A percentile compares a stretch with the other conserved stretches of the same genome.
Conservation (phyloP, 2,329 filamentous ascomycete genomes). For the Epichloe festucae region DNA sequence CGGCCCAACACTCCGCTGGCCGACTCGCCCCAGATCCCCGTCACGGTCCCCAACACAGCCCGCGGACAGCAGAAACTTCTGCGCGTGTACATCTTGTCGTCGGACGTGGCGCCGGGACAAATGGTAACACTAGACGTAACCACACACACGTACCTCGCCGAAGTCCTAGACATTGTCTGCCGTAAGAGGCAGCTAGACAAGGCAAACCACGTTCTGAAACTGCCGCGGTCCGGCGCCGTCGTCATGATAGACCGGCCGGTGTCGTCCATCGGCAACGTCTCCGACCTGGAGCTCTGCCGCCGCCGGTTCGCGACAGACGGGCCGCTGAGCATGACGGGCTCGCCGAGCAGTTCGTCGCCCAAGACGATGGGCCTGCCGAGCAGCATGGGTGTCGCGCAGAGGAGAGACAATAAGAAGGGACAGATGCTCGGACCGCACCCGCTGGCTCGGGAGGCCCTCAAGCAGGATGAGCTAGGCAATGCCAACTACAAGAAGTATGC, state of each 20-base stretch:
- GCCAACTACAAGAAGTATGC: slow-evolving; percentile 62
- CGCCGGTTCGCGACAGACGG: slow-evolving; percentile 66
- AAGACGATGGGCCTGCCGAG: slow-evolving; percentile 46
- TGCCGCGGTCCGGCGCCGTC: slow-evolving; percentile 60
- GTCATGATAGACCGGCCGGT: slow-evolving; percentile 68
- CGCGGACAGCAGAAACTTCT: slow-evolving; percentile 59
- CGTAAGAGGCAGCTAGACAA: slow-evolving; percentile 68
- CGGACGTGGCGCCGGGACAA: slow-evolving; percentile 59
- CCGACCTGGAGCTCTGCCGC: slow-evolving; percentile 62
- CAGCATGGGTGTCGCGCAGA: slow-evolving; percentile 16
- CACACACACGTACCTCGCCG: slow-evolving; percentile 71
- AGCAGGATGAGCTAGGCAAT: slow-evolving; percentile 44
- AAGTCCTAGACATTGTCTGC: slow-evolving; percentile 68
- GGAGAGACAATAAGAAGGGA: slow-evolving; percentile 40
- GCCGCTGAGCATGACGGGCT: slow-evolving; percentile 53
- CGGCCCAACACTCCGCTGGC: slow-evolving; percentile 40
- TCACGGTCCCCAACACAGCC: slow-evolving; percentile 27
- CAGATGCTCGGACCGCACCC: slow-evolving; percentile 49
- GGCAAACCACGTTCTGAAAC: slow-evolving; percentile 64
- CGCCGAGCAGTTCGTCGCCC: slow-evolving; percentile 56
- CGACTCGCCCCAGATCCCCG: slow-evolving; percentile 40
- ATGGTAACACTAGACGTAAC: slow-evolving; percentile 64
- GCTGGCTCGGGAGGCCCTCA: slow-evolving; percentile 49
- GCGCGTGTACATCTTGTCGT: slow-evolving; percentile 56
- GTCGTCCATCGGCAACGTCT: slow-evolving; percentile 61